Conservation (phyloP, 1,139 yeast species). For the Eremothecium sinecaudum region DNA sequence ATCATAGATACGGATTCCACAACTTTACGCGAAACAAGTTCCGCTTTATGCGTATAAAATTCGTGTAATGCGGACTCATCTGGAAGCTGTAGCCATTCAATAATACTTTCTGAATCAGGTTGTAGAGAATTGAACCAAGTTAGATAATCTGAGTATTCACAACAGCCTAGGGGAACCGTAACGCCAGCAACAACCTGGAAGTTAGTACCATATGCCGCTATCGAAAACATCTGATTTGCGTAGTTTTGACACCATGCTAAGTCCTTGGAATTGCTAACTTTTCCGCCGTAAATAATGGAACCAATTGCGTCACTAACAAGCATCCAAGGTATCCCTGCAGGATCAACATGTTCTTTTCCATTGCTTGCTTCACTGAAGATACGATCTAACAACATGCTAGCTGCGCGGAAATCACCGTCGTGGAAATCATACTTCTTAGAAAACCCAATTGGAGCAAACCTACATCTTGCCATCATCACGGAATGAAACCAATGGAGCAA, state of each 20-base stretch:
- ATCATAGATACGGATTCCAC: too few species aligned
- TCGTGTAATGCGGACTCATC: constrained; percentile 10
- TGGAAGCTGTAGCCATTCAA: constrained; percentile 15
- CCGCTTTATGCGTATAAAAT: constrained; percentile 8
- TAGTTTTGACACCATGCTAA: constrained; percentile 25
- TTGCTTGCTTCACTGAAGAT: constrained; percentile 16
- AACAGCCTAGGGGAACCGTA: constrained; percentile 2
- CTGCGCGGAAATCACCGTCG: constrained; percentile 60
- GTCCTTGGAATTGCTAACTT: constrained; percentile 47
- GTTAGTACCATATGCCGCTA: constrained; percentile 7
- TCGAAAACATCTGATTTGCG: constrained; percentile 14
- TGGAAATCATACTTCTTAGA: constrained; percentile 54
- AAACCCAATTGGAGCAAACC: constrained; percentile 59
- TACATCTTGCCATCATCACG: constrained; percentile 46
- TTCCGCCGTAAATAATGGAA: constrained; percentile 65
- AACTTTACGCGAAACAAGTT: neutral
- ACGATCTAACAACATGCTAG: constrained; percentile 22
- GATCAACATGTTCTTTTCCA: constrained; percentile 37
- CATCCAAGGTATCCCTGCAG: constrained; percentile 49
- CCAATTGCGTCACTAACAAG: constrained; percentile 44
- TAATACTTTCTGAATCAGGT: neutral
- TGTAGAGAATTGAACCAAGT: constrained; percentile 6
- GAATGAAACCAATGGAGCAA: constrained; percentile 65
- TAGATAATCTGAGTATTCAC: constrained; percentile 2
- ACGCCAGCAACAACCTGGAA: constrained; percentile 11